Conservation (phyloP, 2,329 filamentous ascomycete genomes). For the Fusarium irregulare region DNA sequence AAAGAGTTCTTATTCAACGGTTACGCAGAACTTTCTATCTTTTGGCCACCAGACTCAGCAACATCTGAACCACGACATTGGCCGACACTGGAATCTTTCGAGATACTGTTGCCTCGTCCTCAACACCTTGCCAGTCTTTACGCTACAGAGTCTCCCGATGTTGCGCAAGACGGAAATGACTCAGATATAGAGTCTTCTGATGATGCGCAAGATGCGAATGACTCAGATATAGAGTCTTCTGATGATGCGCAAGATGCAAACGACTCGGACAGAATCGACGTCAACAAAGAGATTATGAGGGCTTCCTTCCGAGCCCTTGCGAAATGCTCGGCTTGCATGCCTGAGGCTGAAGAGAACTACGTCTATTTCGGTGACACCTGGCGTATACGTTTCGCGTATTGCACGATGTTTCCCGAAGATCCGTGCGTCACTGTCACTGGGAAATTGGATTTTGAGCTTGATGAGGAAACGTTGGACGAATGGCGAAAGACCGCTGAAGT, state of each 20-base stretch:
- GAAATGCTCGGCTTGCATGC: slow-evolving; percentile 6
- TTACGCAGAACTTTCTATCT: neutral
- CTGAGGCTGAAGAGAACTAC: neutral
- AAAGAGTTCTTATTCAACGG: neutral
- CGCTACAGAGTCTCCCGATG: neutral
- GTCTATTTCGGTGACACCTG: neutral
- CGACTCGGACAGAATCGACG: no score
- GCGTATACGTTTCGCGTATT: neutral
- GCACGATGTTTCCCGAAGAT: neutral
- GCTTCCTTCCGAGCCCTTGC: neutral
- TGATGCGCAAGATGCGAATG: no score
- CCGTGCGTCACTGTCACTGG: neutral
- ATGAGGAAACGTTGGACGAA: neutral
- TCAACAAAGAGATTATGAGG: neutral
- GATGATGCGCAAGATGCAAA: no score
- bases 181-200: neutral
- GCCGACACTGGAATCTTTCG: slow-evolving; percentile 9
- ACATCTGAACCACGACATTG: neutral
- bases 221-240: no score
- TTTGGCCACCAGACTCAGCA: slow-evolving; percentile 6
- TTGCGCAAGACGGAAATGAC: accelerated
- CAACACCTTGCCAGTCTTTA: neutral
- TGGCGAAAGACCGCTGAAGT: neutral
- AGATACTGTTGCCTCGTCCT: neutral
- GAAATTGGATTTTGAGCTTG: neutral